Conservation (phyloP, 495 filamentous ascomycete genomes). For the Aspergillus affinis region DNA sequence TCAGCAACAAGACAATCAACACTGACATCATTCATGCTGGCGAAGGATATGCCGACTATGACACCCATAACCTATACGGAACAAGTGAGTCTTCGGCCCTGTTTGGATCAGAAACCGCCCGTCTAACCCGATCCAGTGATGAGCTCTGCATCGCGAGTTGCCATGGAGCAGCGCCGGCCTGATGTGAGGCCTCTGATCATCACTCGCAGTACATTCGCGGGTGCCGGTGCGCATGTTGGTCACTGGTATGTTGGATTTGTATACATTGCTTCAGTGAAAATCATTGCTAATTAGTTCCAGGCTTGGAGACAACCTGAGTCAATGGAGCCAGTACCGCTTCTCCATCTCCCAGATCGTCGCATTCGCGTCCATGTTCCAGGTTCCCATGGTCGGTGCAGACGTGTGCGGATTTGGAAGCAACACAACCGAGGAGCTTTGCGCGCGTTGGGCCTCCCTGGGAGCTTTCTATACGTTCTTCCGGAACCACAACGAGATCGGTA, state of each 20-base stretch:
- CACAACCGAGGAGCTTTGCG: constrained; percentile 77
- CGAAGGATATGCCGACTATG: constrained; percentile 69
- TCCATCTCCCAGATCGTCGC: constrained; percentile 69
- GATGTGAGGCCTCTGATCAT: constrained; percentile 71
- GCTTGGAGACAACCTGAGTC: constrained; percentile 76
- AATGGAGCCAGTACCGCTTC: constrained; percentile 70
- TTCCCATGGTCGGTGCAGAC: constrained; percentile 84
- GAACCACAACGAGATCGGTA: constrained; percentile 62
- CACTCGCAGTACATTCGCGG: constrained; percentile 80
- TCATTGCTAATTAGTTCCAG: constrained; percentile 18
- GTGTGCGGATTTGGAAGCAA: constrained; percentile 74
- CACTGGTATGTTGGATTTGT: constrained; percentile 58
- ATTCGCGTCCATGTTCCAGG: constrained; percentile 78
- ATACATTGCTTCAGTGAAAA: neutral
- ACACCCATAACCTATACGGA: constrained; percentile 84
- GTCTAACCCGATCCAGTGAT: constrained; percentile 57
- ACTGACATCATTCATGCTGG: constrained; percentile 72
- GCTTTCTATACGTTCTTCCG: constrained; percentile 84
- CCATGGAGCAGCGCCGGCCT: constrained; percentile 71
- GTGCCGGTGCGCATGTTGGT: constrained; percentile 73
- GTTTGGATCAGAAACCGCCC: neutral
- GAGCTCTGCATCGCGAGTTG: constrained; percentile 61
- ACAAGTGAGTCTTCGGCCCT: constrained; percentile 48
- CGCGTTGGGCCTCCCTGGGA: constrained; percentile 79
- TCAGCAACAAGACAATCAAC: constrained; percentile 72